Percentiles rank a stretch among this genome's conserved stretches.
Evolutionary conservation across 202 grass and related monocot genomes (phyloP).

Genomic region (Hordeum pubiflorum): DNA sequence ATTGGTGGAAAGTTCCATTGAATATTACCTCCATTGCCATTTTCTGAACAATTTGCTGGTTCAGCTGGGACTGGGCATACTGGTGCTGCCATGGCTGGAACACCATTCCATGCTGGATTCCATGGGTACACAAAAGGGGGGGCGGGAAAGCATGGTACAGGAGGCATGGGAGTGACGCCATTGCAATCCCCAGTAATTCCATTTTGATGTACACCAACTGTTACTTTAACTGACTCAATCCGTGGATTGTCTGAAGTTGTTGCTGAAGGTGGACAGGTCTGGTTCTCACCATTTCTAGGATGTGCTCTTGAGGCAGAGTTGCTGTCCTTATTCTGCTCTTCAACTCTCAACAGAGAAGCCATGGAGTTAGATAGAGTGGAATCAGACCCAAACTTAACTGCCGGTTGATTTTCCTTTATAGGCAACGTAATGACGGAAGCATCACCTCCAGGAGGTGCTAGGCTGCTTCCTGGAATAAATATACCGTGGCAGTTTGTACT

Average conservation of each 20-base stretch:
- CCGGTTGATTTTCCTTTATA: slow-evolving; percentile 36
- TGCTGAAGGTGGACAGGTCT: slow-evolving; percentile 25
- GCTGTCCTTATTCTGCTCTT: slow-evolving; percentile 44
- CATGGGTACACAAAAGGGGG: slow-evolving; percentile 73
- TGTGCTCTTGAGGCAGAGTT: slow-evolving; percentile 19
- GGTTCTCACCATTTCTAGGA: slow-evolving; percentile 34
- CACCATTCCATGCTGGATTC: slow-evolving; percentile 62
- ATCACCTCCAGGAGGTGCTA: slow-evolving; percentile 26
- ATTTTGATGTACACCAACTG: slow-evolving; percentile 37
- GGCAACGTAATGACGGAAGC: slow-evolving; percentile 20
- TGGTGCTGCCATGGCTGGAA: slow-evolving; percentile 35
- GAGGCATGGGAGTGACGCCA: slow-evolving; percentile 44
- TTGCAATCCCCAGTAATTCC: slow-evolving; percentile 36
- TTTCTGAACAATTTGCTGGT: slow-evolving; percentile 31
- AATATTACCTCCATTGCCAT: slow-evolving; percentile 24
- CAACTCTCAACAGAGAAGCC: slow-evolving; percentile 52
- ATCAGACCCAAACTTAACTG: slow-evolving; percentile 41
- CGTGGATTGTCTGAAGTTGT: slow-evolving; percentile 34
- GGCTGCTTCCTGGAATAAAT: slow-evolving; percentile 37
- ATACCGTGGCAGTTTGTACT: slow-evolving; percentile 33
- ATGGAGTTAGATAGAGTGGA: slow-evolving; percentile 49
- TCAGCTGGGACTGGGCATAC: slow-evolving; percentile 37
- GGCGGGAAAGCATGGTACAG: slow-evolving; percentile 52
- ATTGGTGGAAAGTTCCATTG: slow-evolving; percentile 47
- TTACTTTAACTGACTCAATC: slow-evolving; percentile 31